A percentile compares a stretch with the other conserved stretches of the same genome.
Conservation (phyloP, 495 filamentous ascomycete species). For the Xylaria grammica region DNA sequence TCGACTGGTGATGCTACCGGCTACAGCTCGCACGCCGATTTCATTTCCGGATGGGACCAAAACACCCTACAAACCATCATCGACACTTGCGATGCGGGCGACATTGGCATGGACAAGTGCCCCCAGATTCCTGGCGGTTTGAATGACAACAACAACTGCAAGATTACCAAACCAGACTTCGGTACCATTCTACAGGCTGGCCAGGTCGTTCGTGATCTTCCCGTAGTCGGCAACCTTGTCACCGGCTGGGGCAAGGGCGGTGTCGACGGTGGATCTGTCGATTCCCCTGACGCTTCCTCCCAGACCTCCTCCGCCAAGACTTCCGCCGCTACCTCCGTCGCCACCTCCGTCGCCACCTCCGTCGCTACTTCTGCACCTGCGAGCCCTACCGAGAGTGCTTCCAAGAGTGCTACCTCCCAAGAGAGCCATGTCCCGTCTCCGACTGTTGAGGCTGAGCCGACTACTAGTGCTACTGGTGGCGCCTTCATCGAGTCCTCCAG, state of each 20-base stretch:
- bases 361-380: constrained; percentile 47
- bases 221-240: constrained; percentile 60
- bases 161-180: constrained; percentile 46
- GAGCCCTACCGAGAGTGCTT: constrained; percentile 34
- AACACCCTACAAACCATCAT: constrained; percentile 64
- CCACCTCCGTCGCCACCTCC: constrained; percentile 27
- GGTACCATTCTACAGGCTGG: constrained; percentile 38
- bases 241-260: constrained; percentile 47
- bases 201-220: constrained; percentile 49
- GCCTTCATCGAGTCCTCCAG: constrained; percentile 33
- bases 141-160: constrained; percentile 53
- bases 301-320: background rate
- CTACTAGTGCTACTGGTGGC: constrained; percentile 1
- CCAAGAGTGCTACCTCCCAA: constrained; percentile 23
- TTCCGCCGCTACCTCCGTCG: constrained; percentile 3
- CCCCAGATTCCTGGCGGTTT: constrained; percentile 49
- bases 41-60: constrained; percentile 75
- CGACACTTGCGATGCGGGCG: constrained; percentile 61
- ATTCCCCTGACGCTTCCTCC: constrained; percentile 24
- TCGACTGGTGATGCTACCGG: constrained; percentile 65
- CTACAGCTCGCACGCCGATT: constrained; percentile 69
- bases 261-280: constrained; percentile 32
- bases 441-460: constrained; percentile 27
- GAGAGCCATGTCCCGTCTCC: constrained; percentile 25
- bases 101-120: constrained; percentile 61